Evolutionary conservation across 2,329 filamentous ascomycete genomes (phyloP).

Genomic region (Juglanconis oblonga): DNA sequence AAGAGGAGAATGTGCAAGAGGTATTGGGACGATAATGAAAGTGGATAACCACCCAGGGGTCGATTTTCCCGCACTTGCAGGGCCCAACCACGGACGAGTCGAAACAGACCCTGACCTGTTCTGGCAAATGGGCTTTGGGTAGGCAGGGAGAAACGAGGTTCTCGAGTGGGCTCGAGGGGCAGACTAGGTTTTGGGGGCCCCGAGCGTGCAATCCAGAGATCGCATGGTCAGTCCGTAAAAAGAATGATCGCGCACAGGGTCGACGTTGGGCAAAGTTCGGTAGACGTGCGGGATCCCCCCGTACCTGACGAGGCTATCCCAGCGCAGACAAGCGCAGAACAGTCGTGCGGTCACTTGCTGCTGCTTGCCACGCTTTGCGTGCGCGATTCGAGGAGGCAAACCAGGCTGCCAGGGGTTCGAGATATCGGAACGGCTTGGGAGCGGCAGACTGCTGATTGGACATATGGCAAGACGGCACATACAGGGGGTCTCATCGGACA

Average conservation of each 20-base stretch:
- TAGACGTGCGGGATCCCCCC: not conserved
- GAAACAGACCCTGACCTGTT: constrained; percentile 43
- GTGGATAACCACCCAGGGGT: constrained; percentile 18
- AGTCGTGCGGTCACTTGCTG: constrained; percentile 8
- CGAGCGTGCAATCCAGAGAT: constrained; percentile 24
- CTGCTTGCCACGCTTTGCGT: constrained; percentile 16
- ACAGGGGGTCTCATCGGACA: not conserved
- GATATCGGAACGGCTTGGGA: not conserved
- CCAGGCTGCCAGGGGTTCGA: not conserved
- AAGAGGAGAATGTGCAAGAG: constrained; percentile 37
- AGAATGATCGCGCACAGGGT: constrained; percentile 30
- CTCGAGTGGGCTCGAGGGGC: constrained; percentile 20
- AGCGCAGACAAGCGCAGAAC: constrained; percentile 4
- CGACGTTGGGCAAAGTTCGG: constrained; percentile 21
- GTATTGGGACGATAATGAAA: constrained; percentile 2
- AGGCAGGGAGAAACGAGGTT: constrained; percentile 33
- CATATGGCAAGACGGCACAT: not conserved
- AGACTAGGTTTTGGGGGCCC: constrained; percentile 22
- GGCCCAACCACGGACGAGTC: constrained; percentile 39
- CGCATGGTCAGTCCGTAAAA: constrained; percentile 27
- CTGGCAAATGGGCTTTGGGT: constrained; percentile 27
- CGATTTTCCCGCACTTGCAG: constrained; percentile 23
- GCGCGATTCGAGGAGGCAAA: not conserved
- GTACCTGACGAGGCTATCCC: constrained; percentile 9
- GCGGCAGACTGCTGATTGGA: not conserved